Conservation (phyloP, 1,284 basidiomycete species). For the Cryptococcus sp. region DNA sequence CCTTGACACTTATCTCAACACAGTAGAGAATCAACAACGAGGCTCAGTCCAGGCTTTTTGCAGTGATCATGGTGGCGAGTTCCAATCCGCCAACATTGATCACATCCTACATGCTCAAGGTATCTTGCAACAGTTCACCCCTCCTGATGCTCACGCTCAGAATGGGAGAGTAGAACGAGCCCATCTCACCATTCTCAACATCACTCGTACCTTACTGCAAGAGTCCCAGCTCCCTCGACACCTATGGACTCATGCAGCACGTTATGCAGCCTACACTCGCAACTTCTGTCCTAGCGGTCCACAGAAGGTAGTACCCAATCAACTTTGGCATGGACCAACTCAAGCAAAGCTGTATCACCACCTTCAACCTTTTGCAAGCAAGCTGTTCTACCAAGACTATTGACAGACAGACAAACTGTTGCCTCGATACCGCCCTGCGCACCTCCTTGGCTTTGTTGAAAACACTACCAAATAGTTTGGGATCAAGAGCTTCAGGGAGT, state of each 20-base stretch:
- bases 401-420: neutral
- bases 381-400: neutral
- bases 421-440: neutral
- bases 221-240: constrained; percentile 3
- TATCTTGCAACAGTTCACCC: constrained; percentile 3
- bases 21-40: constrained; percentile 15
- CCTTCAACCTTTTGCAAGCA: neutral
- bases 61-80: constrained; percentile 15
- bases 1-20: constrained; percentile 6
- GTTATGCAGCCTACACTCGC: constrained; percentile 8
- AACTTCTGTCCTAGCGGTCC: constrained; percentile 1
- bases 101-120: constrained; percentile 4
- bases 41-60: constrained; percentile 6
- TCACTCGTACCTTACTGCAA: constrained; percentile 12
- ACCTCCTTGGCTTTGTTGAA: no score
- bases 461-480: no score
- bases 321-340: neutral
- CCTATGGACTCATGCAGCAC: constrained; percentile 12
- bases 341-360: neutral
- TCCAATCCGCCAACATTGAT: neutral
- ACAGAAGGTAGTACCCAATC: neutral
- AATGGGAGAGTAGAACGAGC: constrained; percentile 18
- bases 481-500: no score
- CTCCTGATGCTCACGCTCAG: constrained; percentile 15
- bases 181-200: constrained; percentile 16